Conservation (phyloP, 352 stramenopile species). For the Pythium myriotylum region DNA sequence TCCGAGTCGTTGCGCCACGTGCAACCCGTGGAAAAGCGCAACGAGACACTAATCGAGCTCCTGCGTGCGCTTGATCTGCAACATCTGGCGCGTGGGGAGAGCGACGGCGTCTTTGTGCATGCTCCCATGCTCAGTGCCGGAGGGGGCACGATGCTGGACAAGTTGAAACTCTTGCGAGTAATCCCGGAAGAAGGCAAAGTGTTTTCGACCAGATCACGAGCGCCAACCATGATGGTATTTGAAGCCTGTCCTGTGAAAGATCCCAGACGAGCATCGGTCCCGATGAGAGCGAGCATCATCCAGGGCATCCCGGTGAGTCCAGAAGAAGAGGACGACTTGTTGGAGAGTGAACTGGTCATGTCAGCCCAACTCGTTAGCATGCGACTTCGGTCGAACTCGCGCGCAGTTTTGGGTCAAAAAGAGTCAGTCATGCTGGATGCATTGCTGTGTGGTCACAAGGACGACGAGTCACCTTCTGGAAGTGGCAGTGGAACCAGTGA, state of each 20-base stretch:
- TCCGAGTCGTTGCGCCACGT: slow-evolving; percentile 34
- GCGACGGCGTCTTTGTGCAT: slow-evolving; percentile 13
- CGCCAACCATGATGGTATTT: slow-evolving; percentile 47
- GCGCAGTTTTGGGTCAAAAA: slow-evolving; percentile 20
- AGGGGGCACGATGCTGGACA: neutral
- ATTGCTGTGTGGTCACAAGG: slow-evolving; percentile 32
- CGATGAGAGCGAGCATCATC: neutral
- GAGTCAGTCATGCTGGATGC: slow-evolving; percentile 39
- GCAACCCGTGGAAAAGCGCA: slow-evolving; percentile 16
- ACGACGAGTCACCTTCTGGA: slow-evolving; percentile 18
- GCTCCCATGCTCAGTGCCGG: slow-evolving; percentile 16
- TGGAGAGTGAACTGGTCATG: slow-evolving; percentile 13
- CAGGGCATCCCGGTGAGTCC: slow-evolving; percentile 4
- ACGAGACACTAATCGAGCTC: slow-evolving; percentile 13
- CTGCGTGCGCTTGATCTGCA: slow-evolving; percentile 25
- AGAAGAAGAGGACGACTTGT: slow-evolving; percentile 8
- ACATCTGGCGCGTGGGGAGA: neutral
- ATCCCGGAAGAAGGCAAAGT: slow-evolving; percentile 38
- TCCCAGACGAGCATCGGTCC: neutral
- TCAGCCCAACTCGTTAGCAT: slow-evolving; percentile 16
- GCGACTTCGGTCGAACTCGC: slow-evolving; percentile 6
- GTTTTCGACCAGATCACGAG: slow-evolving; percentile 37
- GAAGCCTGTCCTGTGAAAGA: slow-evolving; percentile 25
- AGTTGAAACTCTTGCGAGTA: slow-evolving; percentile 29
- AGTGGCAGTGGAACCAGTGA: slow-evolving; percentile 3